These are phyloP conservation scores for Kurtzmaniella fragi DNA, from an alignment of 805 yeast species.

Conservation along the genomic window DNA sequence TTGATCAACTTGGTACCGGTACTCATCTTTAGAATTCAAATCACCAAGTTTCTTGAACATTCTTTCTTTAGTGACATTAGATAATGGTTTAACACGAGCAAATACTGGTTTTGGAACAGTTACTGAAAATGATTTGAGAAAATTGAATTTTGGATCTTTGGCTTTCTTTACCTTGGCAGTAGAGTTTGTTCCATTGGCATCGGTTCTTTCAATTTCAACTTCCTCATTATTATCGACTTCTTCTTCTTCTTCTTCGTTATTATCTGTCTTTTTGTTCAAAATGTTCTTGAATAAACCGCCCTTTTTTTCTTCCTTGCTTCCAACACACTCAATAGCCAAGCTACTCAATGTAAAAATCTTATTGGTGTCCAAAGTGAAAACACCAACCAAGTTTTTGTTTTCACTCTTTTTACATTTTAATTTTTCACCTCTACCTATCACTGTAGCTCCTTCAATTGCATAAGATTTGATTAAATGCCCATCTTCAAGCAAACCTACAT, in stretches of 20 bases:
- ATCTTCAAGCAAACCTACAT: slow-evolving; percentile 33
- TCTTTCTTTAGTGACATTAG: slow-evolving; percentile 35
- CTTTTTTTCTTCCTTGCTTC: slow-evolving; percentile 8
- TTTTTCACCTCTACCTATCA: slow-evolving; percentile 17
- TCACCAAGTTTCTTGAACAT: slow-evolving; percentile 45
- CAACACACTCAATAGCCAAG: slow-evolving; percentile 42
- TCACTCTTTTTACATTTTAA: slow-evolving; percentile 36
- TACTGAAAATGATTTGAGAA: slow-evolving; percentile 20
- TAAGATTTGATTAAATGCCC: slow-evolving; percentile 28
- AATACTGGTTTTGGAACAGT: slow-evolving; percentile 46
- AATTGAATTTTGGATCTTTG: slow-evolving; percentile 16
- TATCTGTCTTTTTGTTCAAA: slow-evolving; percentile 18
- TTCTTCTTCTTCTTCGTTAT: slow-evolving; percentile 13
- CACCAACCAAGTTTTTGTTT: slow-evolving; percentile 28
- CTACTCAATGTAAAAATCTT: slow-evolving; percentile 44
- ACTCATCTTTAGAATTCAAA: slow-evolving; percentile 52
- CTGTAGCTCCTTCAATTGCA: slow-evolving; percentile 17
- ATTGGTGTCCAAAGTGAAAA: slow-evolving; percentile 42
- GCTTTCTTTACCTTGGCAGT: slow-evolving; percentile 9
- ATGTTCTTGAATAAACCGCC: slow-evolving; percentile 20
- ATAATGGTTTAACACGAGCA: slow-evolving; percentile 27
- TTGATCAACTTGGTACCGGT: slow-evolving; percentile 50
- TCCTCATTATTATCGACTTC: slow-evolving; percentile 3
- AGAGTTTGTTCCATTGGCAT: slow-evolving; percentile 12
- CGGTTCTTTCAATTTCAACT: slow-evolving; percentile 2